Evolutionary conservation across 768 basidiomycete species (phyloP).

Genomic region (Lactarius psammicola): DNA sequence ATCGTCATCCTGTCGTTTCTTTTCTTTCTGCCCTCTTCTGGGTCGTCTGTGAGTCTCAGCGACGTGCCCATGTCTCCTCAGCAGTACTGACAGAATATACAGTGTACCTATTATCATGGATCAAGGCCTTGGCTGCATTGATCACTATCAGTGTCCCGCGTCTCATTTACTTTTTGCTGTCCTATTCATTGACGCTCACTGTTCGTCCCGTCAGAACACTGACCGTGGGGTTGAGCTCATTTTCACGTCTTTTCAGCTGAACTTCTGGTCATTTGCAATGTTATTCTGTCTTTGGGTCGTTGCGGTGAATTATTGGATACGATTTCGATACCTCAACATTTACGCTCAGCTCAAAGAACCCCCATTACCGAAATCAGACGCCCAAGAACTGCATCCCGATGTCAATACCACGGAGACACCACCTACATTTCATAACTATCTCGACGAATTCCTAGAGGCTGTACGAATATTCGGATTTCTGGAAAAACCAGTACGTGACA

Average conservation of each 20-base stretch:
- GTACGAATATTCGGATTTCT: constrained; percentile 96
- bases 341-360: constrained; percentile 78
- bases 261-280: constrained; percentile 87
- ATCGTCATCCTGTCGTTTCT: constrained; percentile 70
- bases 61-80: constrained; percentile 4
- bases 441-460: constrained; percentile 96
- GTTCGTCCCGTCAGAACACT: constrained; percentile 38
- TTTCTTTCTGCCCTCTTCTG: constrained; percentile 81
- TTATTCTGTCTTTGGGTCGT: constrained; percentile 67
- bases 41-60: constrained; percentile 64
- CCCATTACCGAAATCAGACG: constrained; percentile 78
- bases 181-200: constrained; percentile 87
- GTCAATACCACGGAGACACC: constrained; percentile 73
- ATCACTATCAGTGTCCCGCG: constrained; percentile 81
- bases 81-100: constrained; percentile 19
- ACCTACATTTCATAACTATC: constrained; percentile 88
- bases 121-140: constrained; percentile 69
- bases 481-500: constrained; percentile 83
- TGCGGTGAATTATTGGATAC: constrained; percentile 79
- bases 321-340: constrained; percentile 74
- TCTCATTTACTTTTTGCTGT: constrained; percentile 72
- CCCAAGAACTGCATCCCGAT: constrained; percentile 87
- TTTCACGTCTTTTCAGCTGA: constrained; percentile 51
- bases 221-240: constrained; percentile 1
- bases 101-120: constrained; percentile 86